Evolutionary conservation across 2,329 filamentous ascomycete genomes (phyloP).

Genomic region (Aureobasidium sp.): DNA sequence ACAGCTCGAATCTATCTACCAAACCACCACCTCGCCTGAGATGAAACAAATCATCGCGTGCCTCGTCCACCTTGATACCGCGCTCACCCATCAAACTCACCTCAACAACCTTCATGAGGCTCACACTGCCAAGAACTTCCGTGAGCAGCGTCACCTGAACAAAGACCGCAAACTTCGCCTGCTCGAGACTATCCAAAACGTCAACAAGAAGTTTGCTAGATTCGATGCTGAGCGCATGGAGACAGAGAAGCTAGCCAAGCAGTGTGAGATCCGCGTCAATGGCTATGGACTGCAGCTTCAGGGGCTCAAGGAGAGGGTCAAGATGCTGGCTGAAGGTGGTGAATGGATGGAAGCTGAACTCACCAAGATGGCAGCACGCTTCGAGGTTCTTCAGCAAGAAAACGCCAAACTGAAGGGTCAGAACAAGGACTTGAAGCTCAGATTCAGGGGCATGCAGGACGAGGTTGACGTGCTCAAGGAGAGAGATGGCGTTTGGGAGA

Average conservation of each 20-base stretch:
- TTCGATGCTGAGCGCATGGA: not conserved
- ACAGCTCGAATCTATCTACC: not conserved
- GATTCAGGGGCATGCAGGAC: not conserved
- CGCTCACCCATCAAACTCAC: not conserved
- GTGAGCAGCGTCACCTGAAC: not conserved
- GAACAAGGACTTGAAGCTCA: not conserved
- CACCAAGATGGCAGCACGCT: not conserved
- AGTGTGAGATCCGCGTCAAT: not conserved
- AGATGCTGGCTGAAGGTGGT: not conserved
- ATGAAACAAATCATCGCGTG: not conserved
- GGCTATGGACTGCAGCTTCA: not conserved
- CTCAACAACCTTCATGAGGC: not conserved
- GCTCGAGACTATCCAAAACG: not conserved
- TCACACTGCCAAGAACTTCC: not conserved
- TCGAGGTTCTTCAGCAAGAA: not conserved
- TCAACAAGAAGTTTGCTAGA: not conserved
- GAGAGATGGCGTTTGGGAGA: not conserved
- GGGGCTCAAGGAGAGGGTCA: not conserved
- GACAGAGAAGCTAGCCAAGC: not conserved
- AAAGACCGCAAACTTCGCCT: not conserved
- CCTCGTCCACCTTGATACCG: not conserved
- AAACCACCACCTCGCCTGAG: not conserved
- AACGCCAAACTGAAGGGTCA: not conserved
- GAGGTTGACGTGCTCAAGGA: not conserved
- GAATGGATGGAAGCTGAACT: not conserved